Base-by-base conservation (phyloP, 768 basidiomycete genomes). In the Tricholomella constricta region DNA sequence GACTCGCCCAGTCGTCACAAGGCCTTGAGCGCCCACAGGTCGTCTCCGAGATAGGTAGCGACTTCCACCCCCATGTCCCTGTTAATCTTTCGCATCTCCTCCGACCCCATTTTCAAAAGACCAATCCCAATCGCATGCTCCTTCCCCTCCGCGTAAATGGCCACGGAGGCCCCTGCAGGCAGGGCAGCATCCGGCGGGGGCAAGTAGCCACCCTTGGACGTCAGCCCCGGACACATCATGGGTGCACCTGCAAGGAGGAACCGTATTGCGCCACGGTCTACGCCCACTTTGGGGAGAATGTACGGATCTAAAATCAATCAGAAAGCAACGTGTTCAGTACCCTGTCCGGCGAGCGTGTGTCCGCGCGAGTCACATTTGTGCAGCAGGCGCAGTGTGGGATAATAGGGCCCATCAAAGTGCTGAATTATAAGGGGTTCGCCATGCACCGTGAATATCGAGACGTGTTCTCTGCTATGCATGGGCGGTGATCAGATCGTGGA, bases 191-290 rank as follows among this genome's bases (percentile, higher is more conserved):
- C 84, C 12, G 83, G 71, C 8, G 91, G 83, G 0, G 96, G 96
- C 0, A 98, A 82, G 62, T 82, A 82, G 7, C 96, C 96, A 6
- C 95, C 95, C 29, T 85, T 79, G 31, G 96, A 98, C 23, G 97
- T 96, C 49, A 99, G 75, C 19, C 97, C 97, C 4, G 97, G 97
- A 62, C 89, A 94, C 93, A 96, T 96, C 90, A 96, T 94, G 72
- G 89, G 86, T 22, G 93, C 93, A 14, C 93, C 97, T 10, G 86
- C 88, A 41, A 99, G 84, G 34, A 99, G 81, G 72, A 98, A 99
- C 29, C 95, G 91, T 73, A 99, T 99, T 48, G 97, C 97, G 44
- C 97, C 97, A 45, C 96, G 88, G 76, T 99, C 97, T 43, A 98
- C 80, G 58, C 86, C 84, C 44, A 96, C 94, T 62, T 80, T 85